A percentile compares a stretch with the other conserved stretches of the same genome.
Evolutionary conservation across 1,284 basidiomycete species (phyloP).

Genomic region (Boletus smithii): DNA sequence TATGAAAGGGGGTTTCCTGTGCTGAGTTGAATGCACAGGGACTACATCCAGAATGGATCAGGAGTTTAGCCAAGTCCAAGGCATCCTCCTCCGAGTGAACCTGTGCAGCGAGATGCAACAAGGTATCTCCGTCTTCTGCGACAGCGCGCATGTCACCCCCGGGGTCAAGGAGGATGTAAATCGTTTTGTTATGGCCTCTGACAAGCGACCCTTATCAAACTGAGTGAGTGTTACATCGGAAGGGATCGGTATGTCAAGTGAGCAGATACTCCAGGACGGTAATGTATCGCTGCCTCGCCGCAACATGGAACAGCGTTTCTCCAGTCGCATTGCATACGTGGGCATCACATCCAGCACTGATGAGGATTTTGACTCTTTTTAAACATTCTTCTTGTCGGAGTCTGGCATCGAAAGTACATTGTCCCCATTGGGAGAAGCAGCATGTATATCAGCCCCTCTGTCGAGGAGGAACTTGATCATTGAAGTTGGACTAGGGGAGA

Average conservation of each 20-base stretch:
- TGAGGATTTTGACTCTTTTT: background rate
- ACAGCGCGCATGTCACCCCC: constrained; percentile 4
- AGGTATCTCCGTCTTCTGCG: background rate
- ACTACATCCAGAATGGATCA: background rate
- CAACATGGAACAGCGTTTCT: constrained; percentile 1
- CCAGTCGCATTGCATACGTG: background rate
- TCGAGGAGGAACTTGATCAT: constrained; percentile 5
- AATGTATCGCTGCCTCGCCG: background rate
- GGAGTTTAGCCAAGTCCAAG: background rate
- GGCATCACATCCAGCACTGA: constrained; percentile 10
- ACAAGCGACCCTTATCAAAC: background rate
- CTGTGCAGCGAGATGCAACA: constrained; percentile 7
- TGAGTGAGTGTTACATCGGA: background rate
- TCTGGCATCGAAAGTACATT: too few relatives aligned
- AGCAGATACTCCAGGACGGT: constrained; percentile 10
- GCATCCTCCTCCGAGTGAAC: background rate
- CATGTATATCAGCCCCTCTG: background rate
- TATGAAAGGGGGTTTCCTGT: constrained; percentile 4
- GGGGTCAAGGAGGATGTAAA: background rate
- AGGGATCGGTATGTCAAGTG: background rate
- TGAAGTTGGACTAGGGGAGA: background rate
- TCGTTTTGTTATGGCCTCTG: too few relatives aligned
- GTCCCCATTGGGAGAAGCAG: background rate
- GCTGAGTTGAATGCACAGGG: background rate
- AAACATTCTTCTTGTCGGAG: background rate